Evolutionary conservation across 148 eudicot genomes (phyloP), one percentile per base, ranked within the genome.

Genomic region (Agrostemma githago): DNA sequence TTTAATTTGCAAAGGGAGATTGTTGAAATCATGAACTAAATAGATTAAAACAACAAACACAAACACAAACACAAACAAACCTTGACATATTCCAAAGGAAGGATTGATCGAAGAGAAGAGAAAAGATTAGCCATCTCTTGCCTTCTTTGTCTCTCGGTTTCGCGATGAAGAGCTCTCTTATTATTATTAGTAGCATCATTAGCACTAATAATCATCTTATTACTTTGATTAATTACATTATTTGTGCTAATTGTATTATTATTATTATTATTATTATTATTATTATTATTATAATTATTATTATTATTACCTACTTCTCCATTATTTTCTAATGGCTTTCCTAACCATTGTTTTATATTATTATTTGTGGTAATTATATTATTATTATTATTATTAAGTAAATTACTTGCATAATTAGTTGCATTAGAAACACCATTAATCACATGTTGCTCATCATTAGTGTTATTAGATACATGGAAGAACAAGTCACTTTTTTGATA

Each of bases 111-210:
- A 19, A 92, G 88, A 0, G 90, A 83, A 3, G 90, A 82, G 73
- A 82, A 78, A 66, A 83, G 92, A 34, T 62, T 76, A 5, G 91
- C 71, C 97, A 92, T 92, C 79, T 90, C 93, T 76, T 88, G 85
- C 79, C 97, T 83, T 75, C 97, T 87, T 78, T 84, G 88, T 40
- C 88, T 78, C 58, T 92, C 97, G 14, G 86, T 73, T 58, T 90
- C 92, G 80, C 89, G 83, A 62, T 88, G 97, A 43, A 74, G 40
- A 14, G 70, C 66, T 72, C 62, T 84, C 80, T 71, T 80, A 8
- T 40, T 16, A 15, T 71, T 80, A 8, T 40, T 16, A 15, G 44
- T 46, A 53, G 2, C 72, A 56, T 14, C 46, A 37, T 67, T 56
- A 53, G 8, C 48, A 62, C 4, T 62, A 64, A 41, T 38, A 11